Evolutionary conservation across 768 basidiomycete species (phyloP), one percentile per base, ranked within the genome.

Genomic region (Suillus hirtellus): DNA sequence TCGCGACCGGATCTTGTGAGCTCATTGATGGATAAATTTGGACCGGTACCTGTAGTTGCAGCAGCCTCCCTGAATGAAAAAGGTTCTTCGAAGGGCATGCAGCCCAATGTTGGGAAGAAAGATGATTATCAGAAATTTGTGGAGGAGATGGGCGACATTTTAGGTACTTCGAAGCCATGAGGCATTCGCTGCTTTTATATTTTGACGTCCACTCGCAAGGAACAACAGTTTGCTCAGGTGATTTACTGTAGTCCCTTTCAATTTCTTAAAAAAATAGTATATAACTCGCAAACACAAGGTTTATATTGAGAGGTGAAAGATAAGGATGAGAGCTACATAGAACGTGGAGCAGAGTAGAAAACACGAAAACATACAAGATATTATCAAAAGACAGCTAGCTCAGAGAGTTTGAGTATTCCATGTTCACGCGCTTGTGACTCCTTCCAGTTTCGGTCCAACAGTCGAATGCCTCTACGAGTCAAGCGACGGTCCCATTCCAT

Each of bases 71-170:
- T 68, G 35, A 64, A 63, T 52, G 63, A 61, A 37, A 65, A 61
- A 47, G 63, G 59, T 49, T 64, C 70, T 15, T 63, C 61, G 60
- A 66, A 69, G 54, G 56, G 69, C 59, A 53, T 50, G 19, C 73
- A 65, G 63, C 67, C 69, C 17, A 60, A 66, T 21, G 67, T 73
- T 62, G 85, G 81, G 71, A 76, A 73, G 62, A 86, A 84, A 72
- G 87, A 87, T 64, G 90, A 92, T 68, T 93, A 92, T 70, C 84
- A 83, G 60, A 90, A 86, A 65, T 92, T 91, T 75, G 77, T 90
- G 47, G 89, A 89, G 62, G 90, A 90, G 66, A 86, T 92, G 84
- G 81, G 83, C 37, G 89, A 90, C 71, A 82, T 92, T 54, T 70
- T 92, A 40, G 78, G 77, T 27, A 68, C 71, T 15, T 54, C 66